phyloP scores from a whole-genome alignment of 768 basidiomycete species.

The Paxillus involutus region DNA sequence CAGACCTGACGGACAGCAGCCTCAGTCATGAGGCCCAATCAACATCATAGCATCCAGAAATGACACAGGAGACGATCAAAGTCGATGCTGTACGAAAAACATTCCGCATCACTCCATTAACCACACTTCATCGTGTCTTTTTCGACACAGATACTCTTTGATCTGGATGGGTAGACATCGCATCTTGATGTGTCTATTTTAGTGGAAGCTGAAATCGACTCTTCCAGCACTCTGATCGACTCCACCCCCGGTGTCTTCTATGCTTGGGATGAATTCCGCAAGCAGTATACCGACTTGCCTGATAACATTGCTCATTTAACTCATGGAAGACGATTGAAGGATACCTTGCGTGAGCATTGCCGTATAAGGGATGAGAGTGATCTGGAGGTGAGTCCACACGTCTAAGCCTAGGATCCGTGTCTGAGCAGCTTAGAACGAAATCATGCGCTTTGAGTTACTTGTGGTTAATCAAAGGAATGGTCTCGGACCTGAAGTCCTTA shows the following conservation, averaged over 20 bases:
- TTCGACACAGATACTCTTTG: slow-evolving; percentile 56
- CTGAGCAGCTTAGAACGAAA: slow-evolving; percentile 49
- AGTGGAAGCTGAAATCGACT: slow-evolving; percentile 6
- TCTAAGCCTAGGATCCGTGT: not conserved
- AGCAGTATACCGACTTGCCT: slow-evolving; percentile 54
- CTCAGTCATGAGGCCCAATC: not conserved
- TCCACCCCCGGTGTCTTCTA: slow-evolving; percentile 81
- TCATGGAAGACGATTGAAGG: slow-evolving; percentile 75
- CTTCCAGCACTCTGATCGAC: slow-evolving; percentile 66
- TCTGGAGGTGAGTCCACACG: slow-evolving; percentile 46
- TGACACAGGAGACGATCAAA: slow-evolving; percentile 29
- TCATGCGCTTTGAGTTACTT: slow-evolving; percentile 74
- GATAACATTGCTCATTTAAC: slow-evolving; percentile 56
- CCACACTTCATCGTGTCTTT: not conserved
- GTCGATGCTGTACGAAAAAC: slow-evolving; percentile 52
- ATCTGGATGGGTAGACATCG: slow-evolving; percentile 61
- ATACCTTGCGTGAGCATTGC: slow-evolving; percentile 74
- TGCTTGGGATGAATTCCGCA: slow-evolving; percentile 73
- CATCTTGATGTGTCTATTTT: not conserved
- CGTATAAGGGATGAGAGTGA: slow-evolving; percentile 54
- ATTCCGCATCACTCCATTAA: not conserved
- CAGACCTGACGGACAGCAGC: slow-evolving; percentile 49
- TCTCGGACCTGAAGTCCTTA: slow-evolving; percentile 57
- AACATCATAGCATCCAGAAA: not conserved
- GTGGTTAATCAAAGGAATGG: slow-evolving; percentile 52